Base-by-base conservation (phyloP, 169 alveolate genomes). In the Babesia caballi region DNA sequence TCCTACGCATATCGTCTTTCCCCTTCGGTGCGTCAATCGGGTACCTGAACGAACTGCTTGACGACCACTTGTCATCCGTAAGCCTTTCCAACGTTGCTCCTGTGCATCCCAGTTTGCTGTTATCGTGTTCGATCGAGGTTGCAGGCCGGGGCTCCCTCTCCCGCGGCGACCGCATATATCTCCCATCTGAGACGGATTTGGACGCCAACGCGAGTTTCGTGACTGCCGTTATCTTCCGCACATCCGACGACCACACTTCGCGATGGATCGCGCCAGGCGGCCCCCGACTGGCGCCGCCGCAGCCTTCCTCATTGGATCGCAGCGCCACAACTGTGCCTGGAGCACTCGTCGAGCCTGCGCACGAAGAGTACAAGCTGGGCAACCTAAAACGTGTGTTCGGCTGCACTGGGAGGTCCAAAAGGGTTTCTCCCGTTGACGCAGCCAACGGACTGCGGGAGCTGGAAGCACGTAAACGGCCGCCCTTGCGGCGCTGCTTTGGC, bases 301-400 rank as follows among this genome's bases (percentile, higher is more conserved):
- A n/a, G n/a, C n/a, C n/a, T n/a, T n/a, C n/a, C n/a, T n/a, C n/a
- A n/a, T n/a, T n/a, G n/a, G n/a, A n/a, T n/a, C 9, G 47, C n/a
- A 14, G n/a, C n/a, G 47, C 47, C 9, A n/a, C n/a, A n/a, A n/a
- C n/a, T n/a, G n/a, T n/a, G n/a, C 74, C 74, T 0, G 47, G 50
- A 19, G 36, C 42, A 1, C 11, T 78, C 12, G 36, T 32, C 27
- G 87, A 78, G 52, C 87, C 82, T 27, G 36, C 33, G 12, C 87
- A 78, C 47, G 59, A 49, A 5, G 82, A 78, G 21, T 78, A 67
- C 40, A 67, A 68, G 66, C 58, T 70, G 54, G 7, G 57, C 17
- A 78, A 67, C 17, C 41, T 78, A 32, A 78, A 78, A 36, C 36
- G 33, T 28, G 52, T 66, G 15, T 50, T 52, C 30, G 76, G 58